phyloP scores from a whole-genome alignment of 2,329 filamentous ascomycete species.

The Macrophomina phaseolina region DNA sequence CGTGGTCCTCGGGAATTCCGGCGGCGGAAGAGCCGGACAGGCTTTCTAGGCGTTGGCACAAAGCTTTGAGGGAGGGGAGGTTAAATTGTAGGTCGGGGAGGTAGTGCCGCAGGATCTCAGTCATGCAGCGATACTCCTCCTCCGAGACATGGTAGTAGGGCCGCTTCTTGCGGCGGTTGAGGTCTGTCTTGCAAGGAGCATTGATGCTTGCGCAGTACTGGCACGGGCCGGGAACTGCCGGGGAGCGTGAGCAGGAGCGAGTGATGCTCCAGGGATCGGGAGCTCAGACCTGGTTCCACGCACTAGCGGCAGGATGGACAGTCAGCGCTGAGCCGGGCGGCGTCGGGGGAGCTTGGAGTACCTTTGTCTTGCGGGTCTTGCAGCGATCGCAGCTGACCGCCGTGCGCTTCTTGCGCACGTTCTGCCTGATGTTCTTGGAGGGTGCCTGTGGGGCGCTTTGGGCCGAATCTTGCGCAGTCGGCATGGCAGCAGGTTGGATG shows the following conservation, averaged over 20 bases:
- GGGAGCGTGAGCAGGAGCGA: constrained; percentile 23
- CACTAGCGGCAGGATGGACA: constrained; percentile 39
- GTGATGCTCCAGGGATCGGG: constrained; percentile 18
- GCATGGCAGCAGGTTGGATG: constrained; percentile 13
- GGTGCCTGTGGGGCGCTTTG: neutral
- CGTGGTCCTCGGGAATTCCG: neutral
- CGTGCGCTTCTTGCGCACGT: constrained; percentile 11
- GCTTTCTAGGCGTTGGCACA: constrained; percentile 27
- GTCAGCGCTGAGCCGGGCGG: constrained; percentile 33
- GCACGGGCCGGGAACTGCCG: constrained; percentile 45
- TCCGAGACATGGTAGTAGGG: constrained; percentile 49
- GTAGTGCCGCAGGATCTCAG: constrained; percentile 45
- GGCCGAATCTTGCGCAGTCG: neutral
- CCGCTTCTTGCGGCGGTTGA: constrained; percentile 41
- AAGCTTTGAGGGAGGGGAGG: constrained; percentile 39
- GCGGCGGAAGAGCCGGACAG: neutral
- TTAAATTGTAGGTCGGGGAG: constrained; percentile 45
- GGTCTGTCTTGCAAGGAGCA: constrained; percentile 43
- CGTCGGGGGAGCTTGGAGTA: constrained; percentile 27
- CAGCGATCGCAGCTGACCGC: constrained; percentile 43
- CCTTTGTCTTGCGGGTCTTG: constrained; percentile 46
- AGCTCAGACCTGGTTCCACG: constrained; percentile 44
- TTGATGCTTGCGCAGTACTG: constrained; percentile 46
- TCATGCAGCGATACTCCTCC: constrained; percentile 46
- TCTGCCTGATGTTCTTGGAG: neutral